Percentiles rank a stretch among this genome's conserved stretches.
phyloP scores from a whole-genome alignment of 208 protist species.

The Wallacemonas rigidus region DNA sequence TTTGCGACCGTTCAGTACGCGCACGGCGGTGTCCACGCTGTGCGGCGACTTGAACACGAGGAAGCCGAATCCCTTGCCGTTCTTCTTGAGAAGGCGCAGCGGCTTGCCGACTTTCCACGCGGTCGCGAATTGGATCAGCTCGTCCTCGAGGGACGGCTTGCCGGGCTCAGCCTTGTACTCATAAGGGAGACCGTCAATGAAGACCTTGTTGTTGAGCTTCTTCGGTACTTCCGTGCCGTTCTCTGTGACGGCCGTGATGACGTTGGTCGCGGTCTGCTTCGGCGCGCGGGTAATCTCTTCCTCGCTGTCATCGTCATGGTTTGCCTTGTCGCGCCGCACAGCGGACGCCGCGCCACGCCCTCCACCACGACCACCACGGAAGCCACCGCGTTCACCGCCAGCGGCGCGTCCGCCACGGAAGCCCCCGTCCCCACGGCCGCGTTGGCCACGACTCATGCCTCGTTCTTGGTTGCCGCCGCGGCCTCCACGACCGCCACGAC shows the following conservation, averaged over 20 bases:
- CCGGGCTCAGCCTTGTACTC: conserved; percentile 55
- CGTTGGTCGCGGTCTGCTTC: conserved; percentile 25
- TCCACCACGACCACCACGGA: conserved; percentile 11
- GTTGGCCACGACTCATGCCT: background rate
- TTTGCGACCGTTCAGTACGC: conserved; percentile 86
- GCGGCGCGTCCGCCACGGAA: conserved; percentile 10
- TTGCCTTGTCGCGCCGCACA: background rate
- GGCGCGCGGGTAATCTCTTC: background rate
- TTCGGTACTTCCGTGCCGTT: conserved; percentile 78
- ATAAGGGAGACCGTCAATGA: conserved; percentile 90
- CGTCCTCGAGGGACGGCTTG: conserved; percentile 73
- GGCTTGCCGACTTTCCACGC: conserved; percentile 88
- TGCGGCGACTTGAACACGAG: conserved; percentile 86
- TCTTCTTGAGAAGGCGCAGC: conserved; percentile 87
- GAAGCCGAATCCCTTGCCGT: conserved; percentile 91
- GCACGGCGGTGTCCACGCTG: conserved; percentile 82
- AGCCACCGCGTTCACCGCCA: conserved; percentile 16
- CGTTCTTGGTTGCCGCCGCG: background rate
- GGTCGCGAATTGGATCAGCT: conserved; percentile 77
- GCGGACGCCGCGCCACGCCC: background rate
- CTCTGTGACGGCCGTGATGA: conserved; percentile 72
- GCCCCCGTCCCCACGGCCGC: conserved; percentile 13
- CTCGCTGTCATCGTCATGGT: conserved; percentile 8
- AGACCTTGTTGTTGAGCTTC: conserved; percentile 89
- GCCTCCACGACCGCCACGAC: conserved; percentile 18